Conservation (phyloP, 148 eudicot genomes). For the Rhododendron vialii region DNA sequence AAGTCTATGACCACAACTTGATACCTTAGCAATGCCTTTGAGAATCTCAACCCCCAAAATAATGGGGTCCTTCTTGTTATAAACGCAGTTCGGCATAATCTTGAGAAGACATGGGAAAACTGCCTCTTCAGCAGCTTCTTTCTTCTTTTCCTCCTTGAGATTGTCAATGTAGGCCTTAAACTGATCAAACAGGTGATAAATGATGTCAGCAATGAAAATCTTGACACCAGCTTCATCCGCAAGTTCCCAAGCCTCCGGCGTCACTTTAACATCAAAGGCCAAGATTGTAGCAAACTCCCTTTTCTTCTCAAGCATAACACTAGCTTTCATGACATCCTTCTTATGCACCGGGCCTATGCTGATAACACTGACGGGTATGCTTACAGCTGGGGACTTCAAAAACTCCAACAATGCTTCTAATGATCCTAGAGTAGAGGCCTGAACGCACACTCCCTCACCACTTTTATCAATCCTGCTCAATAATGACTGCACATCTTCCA, state of each 20-base stretch:
- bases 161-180: constrained; percentile 83
- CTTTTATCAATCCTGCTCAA: constrained; percentile 81
- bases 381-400: constrained; percentile 75
- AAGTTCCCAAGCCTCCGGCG: constrained; percentile 84
- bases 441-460: constrained; percentile 93
- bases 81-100: constrained; percentile 65
- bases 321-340: constrained; percentile 92
- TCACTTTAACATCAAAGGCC: constrained; percentile 95
- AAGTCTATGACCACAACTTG: neutral
- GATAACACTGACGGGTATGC: constrained; percentile 86
- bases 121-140: constrained; percentile 79
- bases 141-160: constrained; percentile 85
- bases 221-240: constrained; percentile 84
- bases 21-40: constrained; percentile 78
- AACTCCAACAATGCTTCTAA: constrained; percentile 82
- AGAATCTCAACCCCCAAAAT: constrained; percentile 83
- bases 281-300: constrained; percentile 86
- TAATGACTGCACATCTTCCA: constrained; percentile 78
- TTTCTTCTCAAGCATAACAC: constrained; percentile 97
- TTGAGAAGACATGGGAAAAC: constrained; percentile 86
- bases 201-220: constrained; percentile 75
- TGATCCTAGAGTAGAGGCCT: constrained; percentile 93
- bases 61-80: constrained; percentile 89
- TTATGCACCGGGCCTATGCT: constrained; percentile 93
- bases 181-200: constrained; percentile 81